Conservation (phyloP, 768 basidiomycete species). For the Tricholoma sp. region DNA sequence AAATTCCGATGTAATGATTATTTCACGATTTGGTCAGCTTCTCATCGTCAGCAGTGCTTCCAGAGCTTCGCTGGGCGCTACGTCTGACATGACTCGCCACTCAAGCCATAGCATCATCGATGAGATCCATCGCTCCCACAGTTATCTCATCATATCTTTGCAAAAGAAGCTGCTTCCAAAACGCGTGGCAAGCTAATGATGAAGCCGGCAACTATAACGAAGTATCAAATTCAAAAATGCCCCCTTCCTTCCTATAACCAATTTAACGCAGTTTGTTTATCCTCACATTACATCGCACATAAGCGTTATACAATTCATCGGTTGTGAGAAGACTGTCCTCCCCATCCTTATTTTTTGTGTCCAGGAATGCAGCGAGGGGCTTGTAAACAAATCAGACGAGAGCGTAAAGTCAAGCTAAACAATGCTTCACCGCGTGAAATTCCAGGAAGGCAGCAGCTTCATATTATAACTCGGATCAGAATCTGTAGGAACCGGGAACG, state of each 20-base stretch:
- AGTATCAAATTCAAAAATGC: no score
- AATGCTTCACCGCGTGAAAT: conserved; percentile 51
- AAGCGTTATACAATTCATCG: conserved; percentile 72
- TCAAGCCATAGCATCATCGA: conserved; percentile 44
- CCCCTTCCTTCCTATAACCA: neutral
- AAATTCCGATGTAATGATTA: neutral
- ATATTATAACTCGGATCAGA: neutral
- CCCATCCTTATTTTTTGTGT: conserved; percentile 47
- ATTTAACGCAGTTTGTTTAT: conserved; percentile 11
- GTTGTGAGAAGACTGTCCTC: conserved; percentile 66
- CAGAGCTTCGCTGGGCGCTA: conserved; percentile 39
- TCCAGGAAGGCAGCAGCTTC: conserved; percentile 62
- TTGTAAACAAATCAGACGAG: conserved; percentile 11
- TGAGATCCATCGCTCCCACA: conserved; percentile 38
- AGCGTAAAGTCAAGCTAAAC: conserved; percentile 2
- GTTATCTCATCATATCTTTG: conserved; percentile 34
- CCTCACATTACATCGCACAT: conserved; percentile 51
- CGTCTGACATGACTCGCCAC: conserved; percentile 53
- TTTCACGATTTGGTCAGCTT: conserved; percentile 47
- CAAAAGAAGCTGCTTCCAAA: conserved; percentile 26
- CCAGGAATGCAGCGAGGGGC: conserved; percentile 64
- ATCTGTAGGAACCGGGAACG: neutral
- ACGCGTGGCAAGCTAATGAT: neutral
- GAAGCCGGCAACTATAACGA: no score
- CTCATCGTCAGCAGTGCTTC: conserved; percentile 42